A percentile compares a stretch with the other conserved stretches of the same genome.
Conservation (phyloP, 2,329 filamentous ascomycete genomes). For the Aspergillus ochraceus region DNA sequence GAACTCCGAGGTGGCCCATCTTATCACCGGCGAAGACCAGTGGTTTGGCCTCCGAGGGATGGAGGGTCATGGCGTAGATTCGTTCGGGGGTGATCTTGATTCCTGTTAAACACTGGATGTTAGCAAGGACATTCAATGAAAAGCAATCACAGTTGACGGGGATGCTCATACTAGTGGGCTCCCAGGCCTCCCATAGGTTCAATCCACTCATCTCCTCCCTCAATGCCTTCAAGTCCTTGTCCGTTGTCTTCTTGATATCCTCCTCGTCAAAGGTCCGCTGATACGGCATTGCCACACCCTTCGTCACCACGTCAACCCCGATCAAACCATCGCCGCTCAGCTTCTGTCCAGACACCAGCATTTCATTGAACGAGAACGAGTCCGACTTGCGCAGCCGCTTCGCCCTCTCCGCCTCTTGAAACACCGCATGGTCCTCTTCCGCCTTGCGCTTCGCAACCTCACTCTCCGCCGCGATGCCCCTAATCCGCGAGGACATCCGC, state of each 20-base stretch:
- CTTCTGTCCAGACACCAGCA: slow-evolving; percentile 77
- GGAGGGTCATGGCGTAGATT: slow-evolving; percentile 83
- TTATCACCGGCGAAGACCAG: slow-evolving; percentile 95
- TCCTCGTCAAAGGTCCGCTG: slow-evolving; percentile 83
- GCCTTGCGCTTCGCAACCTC: slow-evolving; percentile 69
- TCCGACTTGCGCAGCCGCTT: slow-evolving; percentile 67
- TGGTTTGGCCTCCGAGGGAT: slow-evolving; percentile 81
- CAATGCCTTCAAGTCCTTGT: slow-evolving; percentile 71
- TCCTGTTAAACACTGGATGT: slow-evolving; percentile 48
- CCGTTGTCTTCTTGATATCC: slow-evolving; percentile 75
- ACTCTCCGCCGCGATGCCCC: slow-evolving; percentile 64
- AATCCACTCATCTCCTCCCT: slow-evolving; percentile 75
- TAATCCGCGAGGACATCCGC: slow-evolving; percentile 61
- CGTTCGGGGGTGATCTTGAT: slow-evolving; percentile 90
- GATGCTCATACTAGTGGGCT: slow-evolving; percentile 66
- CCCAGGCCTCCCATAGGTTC: slow-evolving; percentile 78
- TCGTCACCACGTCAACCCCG: slow-evolving; percentile 57
- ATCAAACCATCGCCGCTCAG: slow-evolving; percentile 67
- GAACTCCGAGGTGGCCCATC: slow-evolving; percentile 83
- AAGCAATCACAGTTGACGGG: background rate
- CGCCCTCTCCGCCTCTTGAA: slow-evolving; percentile 57
- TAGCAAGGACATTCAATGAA: background rate
- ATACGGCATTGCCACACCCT: slow-evolving; percentile 73
- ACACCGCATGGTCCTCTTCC: slow-evolving; percentile 61
- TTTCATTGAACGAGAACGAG: slow-evolving; percentile 71